Conservation (phyloP, 2,329 filamentous ascomycete genomes). For the Pyrenochaeta sp. region DNA sequence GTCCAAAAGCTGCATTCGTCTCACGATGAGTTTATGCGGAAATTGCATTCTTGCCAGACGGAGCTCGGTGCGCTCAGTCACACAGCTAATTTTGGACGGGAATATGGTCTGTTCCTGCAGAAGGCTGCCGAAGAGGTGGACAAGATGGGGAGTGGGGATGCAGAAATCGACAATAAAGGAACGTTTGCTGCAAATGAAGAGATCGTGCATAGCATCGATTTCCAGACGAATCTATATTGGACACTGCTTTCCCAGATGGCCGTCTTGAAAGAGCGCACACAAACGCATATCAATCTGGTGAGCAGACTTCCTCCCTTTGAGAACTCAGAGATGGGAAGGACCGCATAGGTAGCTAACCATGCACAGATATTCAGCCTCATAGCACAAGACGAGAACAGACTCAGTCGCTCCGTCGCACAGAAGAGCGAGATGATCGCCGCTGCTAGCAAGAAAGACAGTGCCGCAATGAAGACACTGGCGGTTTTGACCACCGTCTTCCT, state of each 20-base stretch:
- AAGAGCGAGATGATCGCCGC: constrained; percentile 17
- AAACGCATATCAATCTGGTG: constrained; percentile 18
- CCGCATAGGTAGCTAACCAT: neutral
- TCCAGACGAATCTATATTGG: constrained; percentile 9
- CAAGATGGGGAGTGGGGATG: neutral
- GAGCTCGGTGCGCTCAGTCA: constrained; percentile 8
- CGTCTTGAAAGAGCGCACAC: constrained; percentile 11
- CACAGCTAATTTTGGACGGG: constrained; percentile 9
- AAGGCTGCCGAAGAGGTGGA: constrained; percentile 7
- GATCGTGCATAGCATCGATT: constrained; percentile 8
- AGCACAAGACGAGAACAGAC: constrained; percentile 19
- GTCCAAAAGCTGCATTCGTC: neutral
- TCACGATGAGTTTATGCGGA: constrained; percentile 5
- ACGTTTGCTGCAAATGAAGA: neutral
- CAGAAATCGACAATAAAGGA: neutral
- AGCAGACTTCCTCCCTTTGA: neutral
- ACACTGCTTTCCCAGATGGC: constrained; percentile 7
- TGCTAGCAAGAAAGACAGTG: constrained; percentile 38
- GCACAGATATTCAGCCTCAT: constrained; percentile 17
- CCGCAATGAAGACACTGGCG: constrained; percentile 50
- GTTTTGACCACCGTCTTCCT: constrained; percentile 52
- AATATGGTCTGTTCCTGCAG: constrained; percentile 10
- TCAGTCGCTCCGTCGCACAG: constrained; percentile 13
- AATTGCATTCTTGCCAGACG: constrained; percentile 14
- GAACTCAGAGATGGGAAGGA: too few species aligned